Conservation (phyloP, 768 basidiomycete genomes). For the Strobilomyces confusus region DNA sequence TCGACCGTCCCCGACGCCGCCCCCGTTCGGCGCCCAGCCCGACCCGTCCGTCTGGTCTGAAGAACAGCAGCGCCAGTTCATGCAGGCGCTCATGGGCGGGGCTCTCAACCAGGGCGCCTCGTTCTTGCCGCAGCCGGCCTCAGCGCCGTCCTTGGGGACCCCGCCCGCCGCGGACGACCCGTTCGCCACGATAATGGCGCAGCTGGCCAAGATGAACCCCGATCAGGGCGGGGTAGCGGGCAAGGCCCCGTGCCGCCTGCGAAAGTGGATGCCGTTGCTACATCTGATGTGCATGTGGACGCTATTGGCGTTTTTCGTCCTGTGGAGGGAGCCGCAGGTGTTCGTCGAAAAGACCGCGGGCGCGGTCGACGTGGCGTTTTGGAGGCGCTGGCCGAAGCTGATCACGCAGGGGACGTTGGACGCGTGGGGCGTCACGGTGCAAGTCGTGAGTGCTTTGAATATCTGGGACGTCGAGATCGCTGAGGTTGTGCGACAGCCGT, state of each 20-base stretch:
- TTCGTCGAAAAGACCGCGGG: conserved; percentile 39
- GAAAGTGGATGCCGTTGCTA: conserved; percentile 61
- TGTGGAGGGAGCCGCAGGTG: conserved; percentile 58
- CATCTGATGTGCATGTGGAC: conserved; percentile 64
- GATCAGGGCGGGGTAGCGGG: conserved; percentile 20
- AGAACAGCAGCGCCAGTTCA: conserved; percentile 65
- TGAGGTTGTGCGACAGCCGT: conserved; percentile 45
- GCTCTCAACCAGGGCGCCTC: conserved; percentile 31
- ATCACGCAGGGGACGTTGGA: conserved; percentile 34
- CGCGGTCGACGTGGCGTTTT: conserved; percentile 34
- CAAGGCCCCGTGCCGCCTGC: conserved; percentile 37
- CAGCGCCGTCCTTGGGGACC: conserved; percentile 1
- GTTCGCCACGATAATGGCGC: conserved; percentile 42
- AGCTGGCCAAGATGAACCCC: conserved; percentile 24
- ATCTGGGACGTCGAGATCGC: neutral
- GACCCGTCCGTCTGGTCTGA: conserved; percentile 63
- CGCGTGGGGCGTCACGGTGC: conserved; percentile 50
- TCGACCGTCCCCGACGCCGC: conserved; percentile 23
- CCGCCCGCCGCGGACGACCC: conserved; percentile 36
- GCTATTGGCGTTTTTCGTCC: conserved; percentile 62
- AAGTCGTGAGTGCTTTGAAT: conserved; percentile 46
- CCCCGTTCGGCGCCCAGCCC: conserved; percentile 19
- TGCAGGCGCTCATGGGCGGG: conserved; percentile 56
- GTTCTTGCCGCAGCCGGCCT: conserved; percentile 7
- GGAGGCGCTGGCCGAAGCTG: conserved; percentile 65